These are phyloP conservation scores for Ilyonectria robusta DNA, from an alignment of 2,329 filamentous ascomycete genomes.

Conservation along the genomic window DNA sequence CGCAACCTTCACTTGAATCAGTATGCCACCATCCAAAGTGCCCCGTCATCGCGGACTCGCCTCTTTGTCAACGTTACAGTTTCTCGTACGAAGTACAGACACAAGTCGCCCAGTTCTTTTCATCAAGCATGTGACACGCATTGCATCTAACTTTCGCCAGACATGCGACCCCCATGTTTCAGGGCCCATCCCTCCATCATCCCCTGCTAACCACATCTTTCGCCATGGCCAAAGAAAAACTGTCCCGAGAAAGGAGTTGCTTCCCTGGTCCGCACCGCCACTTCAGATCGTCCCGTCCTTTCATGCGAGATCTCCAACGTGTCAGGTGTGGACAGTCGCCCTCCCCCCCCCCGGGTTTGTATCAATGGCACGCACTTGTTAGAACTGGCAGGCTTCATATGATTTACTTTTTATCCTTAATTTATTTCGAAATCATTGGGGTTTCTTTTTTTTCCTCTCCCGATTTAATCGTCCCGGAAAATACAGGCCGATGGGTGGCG, in stretches of 20 bases:
- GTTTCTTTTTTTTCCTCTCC: neutral
- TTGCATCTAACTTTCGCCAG: conserved; percentile 25
- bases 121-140: conserved; percentile 30
- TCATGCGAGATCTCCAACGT: conserved; percentile 40
- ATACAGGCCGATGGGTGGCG: neutral
- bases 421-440: neutral
- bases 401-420: neutral
- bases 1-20: conserved; percentile 17
- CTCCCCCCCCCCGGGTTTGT: conserved; percentile 5
- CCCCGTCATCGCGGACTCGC: conserved; percentile 9
- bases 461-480: too few species aligned
- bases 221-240: conserved; percentile 12
- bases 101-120: conserved; percentile 12
- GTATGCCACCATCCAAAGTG: conserved; percentile 1
- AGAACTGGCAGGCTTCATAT: neutral
- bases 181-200: conserved; percentile 20
- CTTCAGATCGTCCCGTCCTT: conserved; percentile 43
- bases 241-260: conserved; percentile 23
- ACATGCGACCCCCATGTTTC: conserved; percentile 26
- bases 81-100: conserved; percentile 20
- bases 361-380: conserved; percentile 1
- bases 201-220: conserved; percentile 22
- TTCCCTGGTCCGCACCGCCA: conserved; percentile 35
- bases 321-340: conserved; percentile 29
- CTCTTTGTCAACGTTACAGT: conserved; percentile 20